Percentiles rank a stretch among this genome's conserved stretches.
phyloP scores from a whole-genome alignment of 176 grass and related monocot genomes.

The Melocanna baccifera region DNA sequence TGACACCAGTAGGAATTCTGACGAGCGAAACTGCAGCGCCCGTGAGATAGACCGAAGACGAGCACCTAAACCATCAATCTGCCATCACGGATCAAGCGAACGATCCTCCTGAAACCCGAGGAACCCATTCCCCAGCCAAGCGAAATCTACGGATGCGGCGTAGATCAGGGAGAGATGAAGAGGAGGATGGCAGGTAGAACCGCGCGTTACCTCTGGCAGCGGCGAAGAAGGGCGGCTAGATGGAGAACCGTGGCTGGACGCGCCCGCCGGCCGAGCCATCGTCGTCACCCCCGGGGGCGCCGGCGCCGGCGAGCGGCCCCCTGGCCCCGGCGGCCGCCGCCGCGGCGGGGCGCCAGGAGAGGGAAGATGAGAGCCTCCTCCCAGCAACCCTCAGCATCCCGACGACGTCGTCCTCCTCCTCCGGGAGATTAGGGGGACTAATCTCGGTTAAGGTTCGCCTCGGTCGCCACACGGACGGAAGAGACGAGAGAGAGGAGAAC shows the following conservation, averaged over 20 bases:
- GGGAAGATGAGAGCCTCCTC: constrained; percentile 51
- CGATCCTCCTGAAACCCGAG: neutral
- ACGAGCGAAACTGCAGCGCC: neutral
- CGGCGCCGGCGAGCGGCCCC: constrained; percentile 26
- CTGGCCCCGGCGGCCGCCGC: constrained; percentile 18
- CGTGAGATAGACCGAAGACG: neutral
- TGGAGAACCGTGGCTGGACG: constrained; percentile 34
- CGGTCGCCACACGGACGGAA: constrained; percentile 7
- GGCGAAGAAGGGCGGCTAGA: constrained; percentile 34
- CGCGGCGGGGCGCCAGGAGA: constrained; percentile 45
- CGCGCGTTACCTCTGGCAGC: constrained; percentile 32
- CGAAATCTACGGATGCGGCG: constrained; percentile 5
- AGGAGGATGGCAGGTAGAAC: neutral
- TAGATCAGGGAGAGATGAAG: neutral
- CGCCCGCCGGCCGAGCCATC: neutral
- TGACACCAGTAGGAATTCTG: neutral
- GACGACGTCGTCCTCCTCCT: neutral
- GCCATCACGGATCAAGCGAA: neutral
- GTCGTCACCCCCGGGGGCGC: constrained; percentile 18
- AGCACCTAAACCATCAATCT: neutral
- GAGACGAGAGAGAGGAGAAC: neutral
- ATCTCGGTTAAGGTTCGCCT: constrained; percentile 37
- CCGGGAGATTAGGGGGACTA: neutral
- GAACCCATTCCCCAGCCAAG: neutral
- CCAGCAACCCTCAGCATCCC: constrained; percentile 51